Conservation (phyloP, 371 early-diverging fungal genomes). For the Rhizopus arrhizus region DNA sequence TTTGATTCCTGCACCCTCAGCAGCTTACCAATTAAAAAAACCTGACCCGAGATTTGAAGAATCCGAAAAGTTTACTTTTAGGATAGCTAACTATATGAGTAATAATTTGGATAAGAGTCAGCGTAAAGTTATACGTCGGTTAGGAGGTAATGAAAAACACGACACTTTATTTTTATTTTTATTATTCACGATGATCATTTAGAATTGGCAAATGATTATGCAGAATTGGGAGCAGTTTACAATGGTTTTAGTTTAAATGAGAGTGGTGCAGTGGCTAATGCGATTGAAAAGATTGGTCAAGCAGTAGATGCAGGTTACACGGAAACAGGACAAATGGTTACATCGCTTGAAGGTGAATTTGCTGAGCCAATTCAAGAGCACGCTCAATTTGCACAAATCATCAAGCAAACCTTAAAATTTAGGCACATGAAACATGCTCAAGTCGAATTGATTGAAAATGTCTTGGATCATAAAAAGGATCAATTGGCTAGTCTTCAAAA, state of each 20-base stretch:
- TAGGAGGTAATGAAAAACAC: slow-evolving; percentile 54
- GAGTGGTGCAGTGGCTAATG: slow-evolving; percentile 66
- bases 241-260: slow-evolving; percentile 94
- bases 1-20: slow-evolving; percentile 61
- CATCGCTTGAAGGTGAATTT: slow-evolving; percentile 75
- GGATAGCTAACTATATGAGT: slow-evolving; percentile 71
- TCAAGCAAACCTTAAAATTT: slow-evolving; percentile 82
- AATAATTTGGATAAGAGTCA: slow-evolving; percentile 72
- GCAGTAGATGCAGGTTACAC: slow-evolving; percentile 86
- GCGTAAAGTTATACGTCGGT: slow-evolving; percentile 67
- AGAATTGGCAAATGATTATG: slow-evolving; percentile 72
- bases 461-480: slow-evolving; percentile 69
- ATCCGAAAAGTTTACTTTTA: slow-evolving; percentile 78
- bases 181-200: not conserved
- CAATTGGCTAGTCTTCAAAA: slow-evolving; percentile 68
- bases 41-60: slow-evolving; percentile 80
- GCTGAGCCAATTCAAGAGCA: slow-evolving; percentile 89
- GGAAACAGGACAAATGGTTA: slow-evolving; percentile 70
- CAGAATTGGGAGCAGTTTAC: slow-evolving; percentile 92
- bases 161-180: too few species aligned
- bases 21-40: slow-evolving; percentile 59
- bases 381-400: slow-evolving; percentile 78
- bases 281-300: slow-evolving; percentile 88
- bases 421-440: slow-evolving; percentile 86
- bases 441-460: slow-evolving; percentile 74